A percentile compares a stretch with the other conserved stretches of the same genome.
phyloP scores from a whole-genome alignment of 148 eudicot species.

The Hydrangea macrophylla region DNA sequence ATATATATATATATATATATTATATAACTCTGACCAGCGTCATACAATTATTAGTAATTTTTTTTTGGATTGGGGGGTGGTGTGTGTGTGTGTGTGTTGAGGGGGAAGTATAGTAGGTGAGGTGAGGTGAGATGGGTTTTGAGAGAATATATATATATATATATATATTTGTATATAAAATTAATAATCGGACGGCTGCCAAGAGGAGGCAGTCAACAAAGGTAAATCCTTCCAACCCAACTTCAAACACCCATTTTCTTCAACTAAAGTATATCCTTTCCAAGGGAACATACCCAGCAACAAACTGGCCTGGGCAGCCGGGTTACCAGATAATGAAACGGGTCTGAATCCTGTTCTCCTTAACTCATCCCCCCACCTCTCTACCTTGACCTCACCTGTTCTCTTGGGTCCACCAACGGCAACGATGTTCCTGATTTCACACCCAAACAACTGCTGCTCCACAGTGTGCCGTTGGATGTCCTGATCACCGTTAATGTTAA shows the following conservation, averaged over 20 bases:
- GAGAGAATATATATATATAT: too few relatives aligned
- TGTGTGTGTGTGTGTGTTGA: too few relatives aligned
- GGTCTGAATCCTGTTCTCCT: conserved; percentile 40
- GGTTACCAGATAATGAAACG: conserved; percentile 54
- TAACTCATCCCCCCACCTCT: conserved; percentile 51
- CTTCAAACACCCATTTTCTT: conserved; percentile 59
- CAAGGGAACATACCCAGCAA: conserved; percentile 58
- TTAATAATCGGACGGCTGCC: conserved; percentile 43
- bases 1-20: too few relatives aligned
- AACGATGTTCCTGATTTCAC: conserved; percentile 57
- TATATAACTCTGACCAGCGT: too few relatives aligned
- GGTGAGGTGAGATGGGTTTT: too few relatives aligned
- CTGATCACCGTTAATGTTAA: conserved; percentile 31
- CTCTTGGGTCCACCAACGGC: conserved; percentile 47
- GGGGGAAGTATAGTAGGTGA: too few relatives aligned
- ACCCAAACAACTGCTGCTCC: conserved; percentile 53
- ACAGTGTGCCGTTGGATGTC: conserved; percentile 42
- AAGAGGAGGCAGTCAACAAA: conserved; percentile 65
- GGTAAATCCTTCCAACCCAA: conserved; percentile 70
- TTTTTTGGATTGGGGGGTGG: too few relatives aligned
- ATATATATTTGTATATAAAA: too few relatives aligned
- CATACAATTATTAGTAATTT: too few relatives aligned
- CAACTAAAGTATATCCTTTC: conserved; percentile 61
- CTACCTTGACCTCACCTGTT: conserved; percentile 23
- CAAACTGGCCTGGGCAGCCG: conserved; percentile 54